Evolutionary conservation across 2,329 filamentous ascomycete species (phyloP).

Genomic region (Arthrinium puccinioides): DNA sequence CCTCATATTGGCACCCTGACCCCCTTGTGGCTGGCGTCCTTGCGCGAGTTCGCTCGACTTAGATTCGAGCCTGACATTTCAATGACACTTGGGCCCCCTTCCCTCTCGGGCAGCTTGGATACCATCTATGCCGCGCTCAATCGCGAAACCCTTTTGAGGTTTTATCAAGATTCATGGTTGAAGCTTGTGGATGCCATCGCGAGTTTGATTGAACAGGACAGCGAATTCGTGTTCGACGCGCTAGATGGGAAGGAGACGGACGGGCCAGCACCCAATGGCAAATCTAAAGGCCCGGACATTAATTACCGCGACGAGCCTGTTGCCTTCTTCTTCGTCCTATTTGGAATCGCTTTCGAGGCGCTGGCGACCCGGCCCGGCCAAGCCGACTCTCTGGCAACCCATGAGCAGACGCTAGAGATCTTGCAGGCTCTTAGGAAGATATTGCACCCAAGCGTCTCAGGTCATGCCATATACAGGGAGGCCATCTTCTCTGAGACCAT

Average conservation of each 20-base stretch:
- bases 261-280: conserved; percentile 37
- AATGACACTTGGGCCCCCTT: conserved; percentile 74
- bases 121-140: conserved; percentile 94
- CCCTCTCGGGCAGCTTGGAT: conserved; percentile 78
- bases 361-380: conserved; percentile 72
- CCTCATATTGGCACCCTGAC: conserved; percentile 87
- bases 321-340: conserved; percentile 97
- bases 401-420: conserved; percentile 80
- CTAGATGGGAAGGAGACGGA: conserved; percentile 72
- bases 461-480: conserved; percentile 92
- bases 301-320: conserved; percentile 98
- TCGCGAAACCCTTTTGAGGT: conserved; percentile 83
- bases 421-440: conserved; percentile 92
- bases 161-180: conserved; percentile 96
- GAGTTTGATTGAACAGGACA: conserved; percentile 94
- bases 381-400: conserved; percentile 58
- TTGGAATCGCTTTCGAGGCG: conserved; percentile 93
- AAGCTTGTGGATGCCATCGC: conserved; percentile 96
- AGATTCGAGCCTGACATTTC: conserved; percentile 97
- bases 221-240: conserved; percentile 94
- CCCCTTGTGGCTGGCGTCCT: conserved; percentile 85
- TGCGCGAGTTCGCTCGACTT: conserved; percentile 87
- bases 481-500: conserved; percentile 96
- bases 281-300: conserved; percentile 67
- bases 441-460: conserved; percentile 84